Conservation (phyloP, 768 basidiomycete species). For the Porpolomopsis calyptriformis region DNA sequence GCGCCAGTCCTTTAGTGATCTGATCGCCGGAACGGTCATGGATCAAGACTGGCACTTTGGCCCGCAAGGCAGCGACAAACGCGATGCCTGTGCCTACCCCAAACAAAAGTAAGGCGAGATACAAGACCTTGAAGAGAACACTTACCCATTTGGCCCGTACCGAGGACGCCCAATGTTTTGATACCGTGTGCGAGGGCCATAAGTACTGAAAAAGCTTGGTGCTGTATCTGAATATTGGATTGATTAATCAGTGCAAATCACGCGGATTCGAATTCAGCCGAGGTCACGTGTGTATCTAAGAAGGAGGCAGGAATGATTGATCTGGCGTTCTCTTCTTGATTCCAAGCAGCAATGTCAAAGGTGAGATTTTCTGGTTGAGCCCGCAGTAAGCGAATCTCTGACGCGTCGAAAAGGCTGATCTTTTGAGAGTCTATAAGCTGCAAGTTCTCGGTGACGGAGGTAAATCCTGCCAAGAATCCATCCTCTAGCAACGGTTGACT, state of each 20-base stretch:
- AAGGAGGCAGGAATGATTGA: background rate
- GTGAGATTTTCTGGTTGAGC: background rate
- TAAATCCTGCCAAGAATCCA: conserved; percentile 16
- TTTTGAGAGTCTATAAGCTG: conserved; percentile 94
- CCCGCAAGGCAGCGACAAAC: conserved; percentile 74
- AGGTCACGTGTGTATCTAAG: too few relatives aligned
- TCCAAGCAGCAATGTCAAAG: background rate
- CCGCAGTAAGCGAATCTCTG: background rate
- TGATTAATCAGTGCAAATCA: too few relatives aligned
- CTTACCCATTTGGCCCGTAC: conserved; percentile 64
- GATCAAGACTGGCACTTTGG: conserved; percentile 77
- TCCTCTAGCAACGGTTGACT: too few relatives aligned
- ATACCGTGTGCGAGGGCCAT: conserved; percentile 53
- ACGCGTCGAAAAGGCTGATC: conserved; percentile 48
- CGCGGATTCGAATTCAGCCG: too few relatives aligned
- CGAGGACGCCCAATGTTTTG: conserved; percentile 64
- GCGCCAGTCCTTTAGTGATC: conserved; percentile 56
- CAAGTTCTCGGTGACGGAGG: conserved; percentile 98
- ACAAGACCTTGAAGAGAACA: background rate
- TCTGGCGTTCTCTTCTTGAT: background rate
- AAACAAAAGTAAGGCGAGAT: background rate
- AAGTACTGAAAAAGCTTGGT: too few relatives aligned
- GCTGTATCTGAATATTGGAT: too few relatives aligned
- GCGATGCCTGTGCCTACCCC: conserved; percentile 74
- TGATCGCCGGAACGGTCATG: conserved; percentile 72